Conservation (phyloP, 805 yeast genomes). For the Saccharomyces mikatae region DNA sequence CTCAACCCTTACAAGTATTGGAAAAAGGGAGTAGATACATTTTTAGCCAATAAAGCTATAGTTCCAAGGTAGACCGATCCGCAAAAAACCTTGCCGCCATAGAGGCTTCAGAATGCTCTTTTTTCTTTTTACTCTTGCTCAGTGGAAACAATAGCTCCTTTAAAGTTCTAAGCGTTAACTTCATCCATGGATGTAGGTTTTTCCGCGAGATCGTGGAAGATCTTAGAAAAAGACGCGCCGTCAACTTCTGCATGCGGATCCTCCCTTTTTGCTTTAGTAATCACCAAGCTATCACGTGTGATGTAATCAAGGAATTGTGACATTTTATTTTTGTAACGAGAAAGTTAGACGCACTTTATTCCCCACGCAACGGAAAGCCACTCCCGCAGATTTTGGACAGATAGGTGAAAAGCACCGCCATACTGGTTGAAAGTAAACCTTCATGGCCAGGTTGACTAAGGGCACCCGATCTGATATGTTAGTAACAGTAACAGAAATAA, state of each 20-base stretch:
- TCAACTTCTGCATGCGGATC: background rate
- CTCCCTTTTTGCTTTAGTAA: background rate
- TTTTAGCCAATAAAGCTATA: background rate
- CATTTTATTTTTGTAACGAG: background rate
- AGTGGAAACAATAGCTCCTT: background rate
- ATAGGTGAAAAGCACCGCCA: background rate
- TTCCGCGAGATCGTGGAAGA: background rate
- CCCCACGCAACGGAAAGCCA: background rate
- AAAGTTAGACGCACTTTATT: background rate
- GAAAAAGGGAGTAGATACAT: background rate
- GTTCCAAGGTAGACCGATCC: background rate
- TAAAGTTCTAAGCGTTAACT: background rate
- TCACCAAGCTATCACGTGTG: background rate
- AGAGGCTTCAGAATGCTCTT: background rate
- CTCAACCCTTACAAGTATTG: background rate
- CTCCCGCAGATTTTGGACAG: background rate
- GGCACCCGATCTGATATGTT: background rate
- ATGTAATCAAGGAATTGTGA: background rate
- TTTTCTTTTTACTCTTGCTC: background rate
- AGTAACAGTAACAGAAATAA: background rate
- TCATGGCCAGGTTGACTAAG: background rate
- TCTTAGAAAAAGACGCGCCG: background rate
- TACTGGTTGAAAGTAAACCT: background rate
- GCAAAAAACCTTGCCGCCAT: background rate
- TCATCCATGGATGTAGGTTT: background rate